Percentiles rank a stretch among this genome's conserved stretches.
Conservation (phyloP, 1,284 basidiomycete genomes). For the Ceratobasidium papillatum region DNA sequence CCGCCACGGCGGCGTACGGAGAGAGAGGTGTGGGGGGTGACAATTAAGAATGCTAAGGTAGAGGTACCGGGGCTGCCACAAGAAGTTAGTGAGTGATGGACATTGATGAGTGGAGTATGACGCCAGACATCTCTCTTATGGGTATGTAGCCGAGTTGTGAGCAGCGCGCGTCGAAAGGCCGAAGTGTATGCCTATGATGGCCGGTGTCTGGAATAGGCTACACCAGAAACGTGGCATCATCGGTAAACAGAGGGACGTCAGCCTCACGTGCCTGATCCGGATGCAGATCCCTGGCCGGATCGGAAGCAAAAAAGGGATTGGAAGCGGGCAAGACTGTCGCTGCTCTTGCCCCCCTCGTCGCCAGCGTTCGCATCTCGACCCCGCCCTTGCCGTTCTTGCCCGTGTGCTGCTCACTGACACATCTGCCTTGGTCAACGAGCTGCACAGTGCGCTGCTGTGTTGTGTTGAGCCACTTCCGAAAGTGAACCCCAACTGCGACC, state of each 20-base stretch:
- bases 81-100: conserved; percentile 6
- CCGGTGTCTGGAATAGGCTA: neutral
- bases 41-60: neutral
- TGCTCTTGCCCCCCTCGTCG: conserved; percentile 27
- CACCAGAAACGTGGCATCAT: conserved; percentile 21
- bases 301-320: conserved; percentile 27
- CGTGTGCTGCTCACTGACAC: neutral
- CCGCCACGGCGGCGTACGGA: neutral
- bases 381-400: conserved; percentile 6
- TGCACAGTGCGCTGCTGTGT: neutral
- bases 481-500: conserved; percentile 36
- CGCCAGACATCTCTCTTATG: too few relatives aligned
- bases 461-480: neutral
- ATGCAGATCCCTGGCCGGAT: conserved; percentile 30
- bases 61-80: conserved; percentile 7
- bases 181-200: conserved; percentile 30
- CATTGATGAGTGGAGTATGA: neutral
- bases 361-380: conserved; percentile 19
- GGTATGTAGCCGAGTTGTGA: neutral
- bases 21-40: neutral
- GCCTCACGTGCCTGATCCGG: conserved; percentile 24
- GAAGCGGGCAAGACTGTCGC: neutral
- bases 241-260: conserved; percentile 1
- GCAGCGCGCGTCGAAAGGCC: conserved; percentile 5
- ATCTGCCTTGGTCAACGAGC: neutral